These are phyloP conservation scores for Penstemon newberryi DNA, from an alignment of 257 asterid species.

Conservation along the genomic window DNA sequence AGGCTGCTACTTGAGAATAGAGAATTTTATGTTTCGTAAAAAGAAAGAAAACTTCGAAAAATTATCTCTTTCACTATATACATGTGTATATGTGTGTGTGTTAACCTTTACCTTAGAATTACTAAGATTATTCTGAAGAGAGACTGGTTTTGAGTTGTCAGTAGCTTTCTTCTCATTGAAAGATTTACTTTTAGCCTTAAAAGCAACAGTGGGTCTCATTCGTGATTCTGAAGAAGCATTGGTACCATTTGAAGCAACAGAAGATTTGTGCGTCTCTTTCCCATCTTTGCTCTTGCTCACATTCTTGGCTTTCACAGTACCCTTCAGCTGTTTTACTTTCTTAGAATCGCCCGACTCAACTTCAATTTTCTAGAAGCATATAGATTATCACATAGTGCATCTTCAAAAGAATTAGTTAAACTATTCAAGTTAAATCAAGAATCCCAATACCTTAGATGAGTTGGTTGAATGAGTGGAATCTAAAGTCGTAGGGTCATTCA, in stretches of 20 bases:
- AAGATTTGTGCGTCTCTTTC: slow-evolving; percentile 34
- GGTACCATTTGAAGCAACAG: slow-evolving; percentile 44
- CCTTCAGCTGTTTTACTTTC: slow-evolving; percentile 38
- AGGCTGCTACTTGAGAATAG: slow-evolving; percentile 27
- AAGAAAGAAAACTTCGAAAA: not conserved
- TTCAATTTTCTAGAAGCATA: slow-evolving; percentile 35
- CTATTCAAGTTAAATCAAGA: not conserved
- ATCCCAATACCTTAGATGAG: slow-evolving; percentile 35
- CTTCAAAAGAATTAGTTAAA: not conserved
- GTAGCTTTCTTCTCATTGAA: slow-evolving; percentile 19
- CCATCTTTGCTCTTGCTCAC: slow-evolving; percentile 38
- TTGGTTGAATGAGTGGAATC: not conserved
- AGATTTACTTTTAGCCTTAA: slow-evolving; percentile 33
- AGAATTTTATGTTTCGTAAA: not conserved
- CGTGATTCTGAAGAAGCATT: slow-evolving; percentile 34
- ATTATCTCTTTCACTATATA: not conserved
- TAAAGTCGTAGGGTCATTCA: slow-evolving; percentile 27
- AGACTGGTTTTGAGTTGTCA: slow-evolving; percentile 27
- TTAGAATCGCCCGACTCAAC: slow-evolving; percentile 25
- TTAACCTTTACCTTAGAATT: slow-evolving; percentile 33
- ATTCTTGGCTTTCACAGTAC: slow-evolving; percentile 34
- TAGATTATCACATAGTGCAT: slow-evolving; percentile 8
- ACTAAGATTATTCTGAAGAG: slow-evolving; percentile 31
- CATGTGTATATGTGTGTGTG: not conserved
- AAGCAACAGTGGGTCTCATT: slow-evolving; percentile 26